Evolutionary conservation across 805 yeast genomes (phyloP).

Genomic region (Saturnispora saitoi): DNA sequence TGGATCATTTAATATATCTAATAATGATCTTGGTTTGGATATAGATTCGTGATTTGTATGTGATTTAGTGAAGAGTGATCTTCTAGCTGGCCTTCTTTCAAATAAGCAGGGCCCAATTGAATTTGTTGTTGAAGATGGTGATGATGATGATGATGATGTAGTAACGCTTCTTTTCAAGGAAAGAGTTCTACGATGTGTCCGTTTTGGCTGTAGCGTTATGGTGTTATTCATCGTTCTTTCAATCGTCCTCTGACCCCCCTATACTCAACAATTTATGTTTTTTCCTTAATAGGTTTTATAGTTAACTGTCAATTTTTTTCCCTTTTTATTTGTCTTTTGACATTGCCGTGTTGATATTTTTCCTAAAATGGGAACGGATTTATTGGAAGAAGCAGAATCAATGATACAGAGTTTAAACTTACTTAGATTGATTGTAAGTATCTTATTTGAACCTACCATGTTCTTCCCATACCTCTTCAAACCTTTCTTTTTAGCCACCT

Average conservation of each 20-base stretch:
- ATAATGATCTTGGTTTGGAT: neutral
- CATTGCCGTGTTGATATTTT: neutral
- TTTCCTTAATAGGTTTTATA: neutral
- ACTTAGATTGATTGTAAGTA: too few species aligned
- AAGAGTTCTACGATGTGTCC: neutral
- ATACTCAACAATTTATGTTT: neutral
- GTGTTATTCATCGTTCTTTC: slow-evolving; percentile 3
- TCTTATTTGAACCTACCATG: too few species aligned
- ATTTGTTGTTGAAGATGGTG: neutral
- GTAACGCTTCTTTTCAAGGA: slow-evolving; percentile 1
- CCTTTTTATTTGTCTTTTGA: neutral
- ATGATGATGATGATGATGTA: neutral
- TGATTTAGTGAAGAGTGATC: neutral
- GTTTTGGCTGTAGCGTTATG: slow-evolving; percentile 6
- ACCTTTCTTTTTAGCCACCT: too few species aligned
- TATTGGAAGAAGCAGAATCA: too few species aligned
- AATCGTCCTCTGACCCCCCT: neutral
- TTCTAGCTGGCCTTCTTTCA: neutral
- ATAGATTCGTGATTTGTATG: slow-evolving; percentile 1
- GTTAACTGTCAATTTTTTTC: neutral
- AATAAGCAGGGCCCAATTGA: neutral
- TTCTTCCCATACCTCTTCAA: too few species aligned
- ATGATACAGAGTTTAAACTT: too few species aligned
- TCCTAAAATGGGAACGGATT: neutral
- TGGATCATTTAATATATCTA: neutral